Evolutionary conservation across 768 basidiomycete species (phyloP).

Genomic region (Hortiboletus flavorubellus): DNA sequence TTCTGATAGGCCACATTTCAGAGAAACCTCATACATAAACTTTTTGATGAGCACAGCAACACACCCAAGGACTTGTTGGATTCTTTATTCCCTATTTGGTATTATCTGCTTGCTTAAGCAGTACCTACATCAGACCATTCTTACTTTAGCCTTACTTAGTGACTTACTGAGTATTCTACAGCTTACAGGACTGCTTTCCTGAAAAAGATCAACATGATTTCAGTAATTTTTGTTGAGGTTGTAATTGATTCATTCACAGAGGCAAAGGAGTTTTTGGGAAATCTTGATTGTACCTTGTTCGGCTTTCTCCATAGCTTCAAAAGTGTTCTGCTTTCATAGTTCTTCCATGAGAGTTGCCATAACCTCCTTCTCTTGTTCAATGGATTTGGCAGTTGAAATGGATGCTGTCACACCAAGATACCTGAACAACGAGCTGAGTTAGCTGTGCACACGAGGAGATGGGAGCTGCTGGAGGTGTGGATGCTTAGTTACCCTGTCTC

Average conservation of each 20-base stretch:
- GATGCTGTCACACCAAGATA: conserved; percentile 83
- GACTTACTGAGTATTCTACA: too few species aligned
- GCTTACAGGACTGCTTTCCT: conserved; percentile 87
- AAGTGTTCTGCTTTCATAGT: conserved; percentile 77
- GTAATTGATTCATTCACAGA: conserved; percentile 1
- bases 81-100: too few species aligned
- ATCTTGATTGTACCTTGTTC: conserved; percentile 62
- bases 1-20: conserved; percentile 82
- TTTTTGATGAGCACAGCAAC: conserved; percentile 87
- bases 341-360: conserved; percentile 88
- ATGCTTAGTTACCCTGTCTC: conserved; percentile 37
- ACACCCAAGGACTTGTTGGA: conserved; percentile 85
- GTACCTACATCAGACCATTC: too few species aligned
- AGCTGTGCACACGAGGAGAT: conserved; percentile 2
- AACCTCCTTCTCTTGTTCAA: conserved; percentile 75
- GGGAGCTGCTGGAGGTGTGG: conserved; percentile 6
- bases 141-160: too few species aligned
- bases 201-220: conserved; percentile 22
- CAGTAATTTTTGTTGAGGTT: conserved; percentile 13
- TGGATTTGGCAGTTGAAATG: conserved; percentile 75
- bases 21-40: conserved; percentile 82
- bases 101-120: too few species aligned
- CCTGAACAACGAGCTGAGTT: conserved; percentile 36
- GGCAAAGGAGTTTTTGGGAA: conserved; percentile 3
- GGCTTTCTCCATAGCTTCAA: conserved; percentile 89